Evolutionary conservation across 352 stramenopile genomes (phyloP).

Genomic region (Hyaloperonospora arabidopsidis): DNA sequence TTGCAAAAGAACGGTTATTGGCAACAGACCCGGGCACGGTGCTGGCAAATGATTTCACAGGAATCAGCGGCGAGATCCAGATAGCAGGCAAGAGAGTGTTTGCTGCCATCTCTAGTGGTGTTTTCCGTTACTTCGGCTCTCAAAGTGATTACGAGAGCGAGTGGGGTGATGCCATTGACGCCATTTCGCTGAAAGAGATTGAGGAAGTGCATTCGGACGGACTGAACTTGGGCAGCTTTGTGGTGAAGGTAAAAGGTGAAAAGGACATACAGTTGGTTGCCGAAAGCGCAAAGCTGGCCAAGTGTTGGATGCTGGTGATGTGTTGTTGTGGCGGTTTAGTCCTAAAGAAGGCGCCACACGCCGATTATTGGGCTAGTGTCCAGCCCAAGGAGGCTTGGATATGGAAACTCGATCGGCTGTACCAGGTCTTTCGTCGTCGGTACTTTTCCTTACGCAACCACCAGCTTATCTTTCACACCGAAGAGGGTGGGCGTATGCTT

Average conservation of each 20-base stretch:
- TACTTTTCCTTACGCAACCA: slow-evolving; percentile 83
- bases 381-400: slow-evolving; percentile 80
- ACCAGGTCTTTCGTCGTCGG: slow-evolving; percentile 75
- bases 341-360: slow-evolving; percentile 55
- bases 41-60: slow-evolving; percentile 38
- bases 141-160: slow-evolving; percentile 76
- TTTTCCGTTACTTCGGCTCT: slow-evolving; percentile 83
- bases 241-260: slow-evolving; percentile 65
- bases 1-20: slow-evolving; percentile 26
- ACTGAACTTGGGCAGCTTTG: slow-evolving; percentile 62
- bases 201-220: slow-evolving; percentile 73
- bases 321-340: slow-evolving; percentile 77
- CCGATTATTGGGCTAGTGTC: slow-evolving; percentile 67
- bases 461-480: slow-evolving; percentile 73
- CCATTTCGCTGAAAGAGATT: slow-evolving; percentile 71
- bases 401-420: slow-evolving; percentile 82
- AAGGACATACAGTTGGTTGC: slow-evolving; percentile 66
- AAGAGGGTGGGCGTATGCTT: slow-evolving; percentile 54
- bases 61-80: slow-evolving; percentile 58
- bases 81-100: slow-evolving; percentile 59
- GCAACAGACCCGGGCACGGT: slow-evolving; percentile 23
- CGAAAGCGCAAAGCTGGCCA: slow-evolving; percentile 56
- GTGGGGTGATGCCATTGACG: slow-evolving; percentile 77
- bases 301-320: slow-evolving; percentile 86
- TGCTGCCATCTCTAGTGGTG: slow-evolving; percentile 69